Base-by-base conservation (phyloP, 2,329 filamentous ascomycete genomes). In the Rhytidhysteron rufulum region DNA sequence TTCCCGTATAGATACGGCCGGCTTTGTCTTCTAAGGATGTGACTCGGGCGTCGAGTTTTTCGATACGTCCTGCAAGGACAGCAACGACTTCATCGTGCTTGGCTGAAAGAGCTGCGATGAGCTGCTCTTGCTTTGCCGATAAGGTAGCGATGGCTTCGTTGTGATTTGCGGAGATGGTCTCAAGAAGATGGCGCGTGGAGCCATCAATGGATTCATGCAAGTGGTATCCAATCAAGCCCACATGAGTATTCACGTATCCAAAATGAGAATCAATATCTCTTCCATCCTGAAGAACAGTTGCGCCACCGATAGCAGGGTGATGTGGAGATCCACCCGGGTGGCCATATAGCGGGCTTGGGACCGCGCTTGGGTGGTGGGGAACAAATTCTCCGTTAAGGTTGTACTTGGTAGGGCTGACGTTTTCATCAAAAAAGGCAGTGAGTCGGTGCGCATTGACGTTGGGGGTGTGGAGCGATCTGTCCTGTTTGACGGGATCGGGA, bases 211-310 rank as follows among this genome's bases (percentile, higher is more conserved):
- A 19, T 10, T 30, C 13, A 5, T 18, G 16, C 13, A 35, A 13
- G 15, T 20, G 10, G 2, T 34, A n/a, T 20, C 24, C 17, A 9
- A 59, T 46, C 5, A 59, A 51, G 27, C 64, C 62, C 16, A 66
- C 54, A 45, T 66, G 63, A 35, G 59, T 53, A 35, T 65, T 62
- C 7, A 53, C 54, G 53, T 62, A 60, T 43, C 48, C 56, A 48
- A 66, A 65, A 40, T 63, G 60, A n/a, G 58, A 55, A 20, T 42
- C 31, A 13, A 52, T 38, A 25, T 44, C 40, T 33, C 39, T 44
- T 9, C 44, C 44, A 33, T 47, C 43, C 3, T 32, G 11, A n/a
- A 45, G 37, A 4, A 34, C 15, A n/a, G 20, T 15, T 35, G 33
- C 8, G 16, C 6, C 20, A 18, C 13, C 24, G 13, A 9, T 27